Conservation (phyloP, 768 basidiomycete genomes). For the Boletus reticuloceps region DNA sequence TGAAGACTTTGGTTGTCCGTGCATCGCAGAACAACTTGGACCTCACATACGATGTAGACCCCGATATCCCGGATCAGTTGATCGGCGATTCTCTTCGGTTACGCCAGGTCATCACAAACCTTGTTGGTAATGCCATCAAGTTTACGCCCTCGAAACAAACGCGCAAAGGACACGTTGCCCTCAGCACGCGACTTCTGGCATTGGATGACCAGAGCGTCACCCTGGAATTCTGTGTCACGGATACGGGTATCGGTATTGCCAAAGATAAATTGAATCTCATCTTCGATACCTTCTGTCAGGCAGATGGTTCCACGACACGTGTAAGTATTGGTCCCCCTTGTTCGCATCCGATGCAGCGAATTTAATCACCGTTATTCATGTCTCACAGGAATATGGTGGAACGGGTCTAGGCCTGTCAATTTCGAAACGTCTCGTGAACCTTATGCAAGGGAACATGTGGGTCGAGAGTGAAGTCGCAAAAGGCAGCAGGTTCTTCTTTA, state of each 20-base stretch:
- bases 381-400: conserved; percentile 85
- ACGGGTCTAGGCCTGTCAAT: conserved; percentile 96
- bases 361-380: conserved; percentile 14
- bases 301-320: conserved; percentile 95
- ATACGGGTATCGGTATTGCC: conserved; percentile 98
- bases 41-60: conserved; percentile 93
- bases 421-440: conserved; percentile 92
- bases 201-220: conserved; percentile 83
- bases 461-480: conserved; percentile 92
- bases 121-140: conserved; percentile 96
- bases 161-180: conserved; percentile 84
- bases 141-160: conserved; percentile 84
- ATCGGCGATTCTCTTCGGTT: conserved; percentile 95
- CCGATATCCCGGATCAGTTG: conserved; percentile 93
- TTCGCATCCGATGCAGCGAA: conserved; percentile 5
- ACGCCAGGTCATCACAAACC: conserved; percentile 92
- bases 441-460: conserved; percentile 99
- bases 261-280: conserved; percentile 98
- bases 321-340: conserved; percentile 41
- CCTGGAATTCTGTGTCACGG: conserved; percentile 94
- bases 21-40: conserved; percentile 96
- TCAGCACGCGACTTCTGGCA: conserved; percentile 78
- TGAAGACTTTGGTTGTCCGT: conserved; percentile 97
- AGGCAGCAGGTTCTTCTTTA: conserved; percentile 96
- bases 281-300: conserved; percentile 99